Evolutionary conservation across 345 rosid genomes (phyloP).

Genomic region (Populus deltoides): DNA sequence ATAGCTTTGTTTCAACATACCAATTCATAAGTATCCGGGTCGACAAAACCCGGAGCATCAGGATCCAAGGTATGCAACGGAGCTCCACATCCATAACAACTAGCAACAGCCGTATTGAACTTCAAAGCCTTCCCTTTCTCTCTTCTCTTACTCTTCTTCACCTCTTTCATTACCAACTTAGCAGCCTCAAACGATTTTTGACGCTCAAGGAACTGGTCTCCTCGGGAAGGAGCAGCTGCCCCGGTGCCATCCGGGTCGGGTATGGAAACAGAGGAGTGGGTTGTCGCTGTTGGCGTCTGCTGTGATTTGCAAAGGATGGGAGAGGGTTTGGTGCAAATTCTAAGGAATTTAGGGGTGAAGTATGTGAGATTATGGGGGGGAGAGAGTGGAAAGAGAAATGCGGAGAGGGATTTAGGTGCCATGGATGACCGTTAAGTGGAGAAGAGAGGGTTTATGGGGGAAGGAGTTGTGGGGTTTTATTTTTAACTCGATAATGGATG

Average conservation of each 20-base stretch:
- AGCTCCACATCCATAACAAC: slow-evolving; percentile 95
- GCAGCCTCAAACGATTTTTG: slow-evolving; percentile 57
- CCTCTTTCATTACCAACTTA: slow-evolving; percentile 45
- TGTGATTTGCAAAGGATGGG: slow-evolving; percentile 41
- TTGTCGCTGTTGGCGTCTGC: slow-evolving; percentile 14
- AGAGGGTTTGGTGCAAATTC: slow-evolving; percentile 22
- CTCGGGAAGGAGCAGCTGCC: slow-evolving; percentile 72
- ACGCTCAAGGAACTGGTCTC: slow-evolving; percentile 64
- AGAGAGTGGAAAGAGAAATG: slow-evolving; percentile 42
- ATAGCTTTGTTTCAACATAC: slow-evolving; percentile 23
- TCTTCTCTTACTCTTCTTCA: slow-evolving; percentile 45
- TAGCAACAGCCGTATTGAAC: slow-evolving; percentile 38
- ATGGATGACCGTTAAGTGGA: slow-evolving; percentile 24
- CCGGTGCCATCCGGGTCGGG: slow-evolving; percentile 54
- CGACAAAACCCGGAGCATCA: slow-evolving; percentile 83
- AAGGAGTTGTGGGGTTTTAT: not conserved
- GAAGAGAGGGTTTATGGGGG: not conserved
- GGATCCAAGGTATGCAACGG: slow-evolving; percentile 73
- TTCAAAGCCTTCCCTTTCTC: slow-evolving; percentile 39
- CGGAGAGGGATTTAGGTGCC: slow-evolving; percentile 58
- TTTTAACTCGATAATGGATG: not conserved
- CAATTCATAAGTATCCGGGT: slow-evolving; percentile 62
- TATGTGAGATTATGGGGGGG: slow-evolving; percentile 37
- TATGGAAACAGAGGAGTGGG: slow-evolving; percentile 24
- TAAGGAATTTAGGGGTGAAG: slow-evolving; percentile 31